Conservation (phyloP, 2,329 filamentous ascomycete species). For the Fusarium napiforme region DNA sequence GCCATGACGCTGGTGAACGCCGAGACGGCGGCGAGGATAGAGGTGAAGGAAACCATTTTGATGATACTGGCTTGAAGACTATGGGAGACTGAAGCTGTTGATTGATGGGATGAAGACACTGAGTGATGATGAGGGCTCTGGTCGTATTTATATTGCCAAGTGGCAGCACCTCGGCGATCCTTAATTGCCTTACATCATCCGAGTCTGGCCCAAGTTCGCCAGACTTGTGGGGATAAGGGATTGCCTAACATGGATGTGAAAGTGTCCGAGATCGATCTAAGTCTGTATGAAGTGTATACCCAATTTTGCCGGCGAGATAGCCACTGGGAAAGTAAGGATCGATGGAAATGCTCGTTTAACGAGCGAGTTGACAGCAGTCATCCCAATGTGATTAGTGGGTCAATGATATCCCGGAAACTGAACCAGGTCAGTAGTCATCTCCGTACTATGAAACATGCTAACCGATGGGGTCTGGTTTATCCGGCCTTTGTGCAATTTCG, state of each 20-base stretch:
- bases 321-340: conserved; percentile 1
- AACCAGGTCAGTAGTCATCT: conserved; percentile 16
- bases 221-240: conserved; percentile 9
- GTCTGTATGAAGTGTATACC: neutral
- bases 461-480: conserved; percentile 15
- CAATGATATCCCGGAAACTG: neutral
- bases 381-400: conserved; percentile 14
- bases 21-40: conserved; percentile 35
- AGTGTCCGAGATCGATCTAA: conserved; percentile 7
- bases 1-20: conserved; percentile 34
- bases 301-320: conserved; percentile 30
- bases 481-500: conserved; percentile 26
- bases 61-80: neutral
- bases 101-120: neutral
- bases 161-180: neutral
- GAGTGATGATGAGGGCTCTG: neutral
- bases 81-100: neutral
- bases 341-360: neutral
- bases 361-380: neutral
- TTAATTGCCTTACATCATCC: neutral
- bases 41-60: conserved; percentile 41
- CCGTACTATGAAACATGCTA: conserved; percentile 23
- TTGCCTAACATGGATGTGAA: neutral
- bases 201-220: neutral
- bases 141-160: conserved; percentile 26